Base-by-base conservation (phyloP, 116 monocot genomes). In the Iris pallida region DNA sequence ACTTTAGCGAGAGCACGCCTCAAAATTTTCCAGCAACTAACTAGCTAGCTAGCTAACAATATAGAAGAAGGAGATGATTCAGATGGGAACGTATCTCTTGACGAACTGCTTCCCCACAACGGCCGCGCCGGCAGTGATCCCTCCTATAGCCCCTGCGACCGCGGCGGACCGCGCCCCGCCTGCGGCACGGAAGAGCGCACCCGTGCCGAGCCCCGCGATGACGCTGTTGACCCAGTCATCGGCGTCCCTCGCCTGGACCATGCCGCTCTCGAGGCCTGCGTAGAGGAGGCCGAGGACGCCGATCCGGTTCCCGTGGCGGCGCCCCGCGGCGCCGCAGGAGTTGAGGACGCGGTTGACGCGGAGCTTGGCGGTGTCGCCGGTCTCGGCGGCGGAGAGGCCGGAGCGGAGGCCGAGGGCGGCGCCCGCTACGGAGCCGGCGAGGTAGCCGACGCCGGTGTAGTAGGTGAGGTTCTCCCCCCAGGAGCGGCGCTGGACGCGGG, bases 401-500 rank as follows among this genome's bases (percentile, higher is more conserved):
- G 65, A 53, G 59, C 74, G 63, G 16, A 84, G 75, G 8, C 86
- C 90, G 65, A 76, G 63, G 12, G 72, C 45, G 20, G 83, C 83
- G 16, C 90, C 90, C 53, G 53, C 54, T 53, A 71, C 45, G 66
- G 86, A 75, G 42, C 86, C 90, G 59, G 67, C 60, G 42, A 86
- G 81, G 71, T 86, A 86, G 15, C 89, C 89, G 60, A 75, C 63
- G 14, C 85, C 89, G 55, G 89, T 89, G 85, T 80, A 89, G 82
- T 80, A 89, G 53, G 86, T 90, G 62, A 90, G 83, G 73, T 90
- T 90, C 70, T 90, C 90, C 5, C 90, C 90, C 83, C 83, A 86
- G 55, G 86, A 83, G 20, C 90, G 86, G 74, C 81, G 83, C 75
- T 83, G 83, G 5, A 64, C 61, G 59, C 64, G 11, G 68, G 90